phyloP scores from a whole-genome alignment of 345 rosid species.

The Toxicodendron radicans region DNA sequence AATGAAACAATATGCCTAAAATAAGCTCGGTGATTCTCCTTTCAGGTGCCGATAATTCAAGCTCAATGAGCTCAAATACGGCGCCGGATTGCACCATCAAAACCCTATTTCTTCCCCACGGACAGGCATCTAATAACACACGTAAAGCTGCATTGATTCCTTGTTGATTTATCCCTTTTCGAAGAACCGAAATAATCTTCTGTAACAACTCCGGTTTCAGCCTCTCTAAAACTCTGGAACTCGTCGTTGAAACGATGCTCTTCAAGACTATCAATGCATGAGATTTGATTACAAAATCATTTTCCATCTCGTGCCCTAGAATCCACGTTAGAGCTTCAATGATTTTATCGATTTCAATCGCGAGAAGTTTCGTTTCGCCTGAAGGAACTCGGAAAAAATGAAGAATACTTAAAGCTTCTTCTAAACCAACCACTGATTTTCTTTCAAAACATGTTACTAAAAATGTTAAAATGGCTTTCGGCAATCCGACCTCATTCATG shows the following conservation, averaged over 20 bases:
- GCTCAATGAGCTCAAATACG: slow-evolving; percentile 58
- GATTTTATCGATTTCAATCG: slow-evolving; percentile 31
- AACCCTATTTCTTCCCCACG: slow-evolving; percentile 52
- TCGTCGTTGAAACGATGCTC: slow-evolving; percentile 35
- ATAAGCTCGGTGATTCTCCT: slow-evolving; percentile 56
- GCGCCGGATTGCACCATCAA: slow-evolving; percentile 59
- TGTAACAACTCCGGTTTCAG: slow-evolving; percentile 45
- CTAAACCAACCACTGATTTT: slow-evolving; percentile 28
- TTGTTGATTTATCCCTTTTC: slow-evolving; percentile 35
- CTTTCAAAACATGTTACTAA: slow-evolving; percentile 32
- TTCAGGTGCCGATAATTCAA: slow-evolving; percentile 46
- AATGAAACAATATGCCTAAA: slow-evolving; percentile 47
- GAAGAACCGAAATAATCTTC: slow-evolving; percentile 41
- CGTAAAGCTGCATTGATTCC: slow-evolving; percentile 52
- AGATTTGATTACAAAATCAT: slow-evolving; percentile 34
- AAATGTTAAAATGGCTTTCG: slow-evolving; percentile 36
- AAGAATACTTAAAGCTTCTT: slow-evolving; percentile 56
- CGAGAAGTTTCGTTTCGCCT: slow-evolving; percentile 27
- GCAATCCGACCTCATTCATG: slow-evolving; percentile 55
- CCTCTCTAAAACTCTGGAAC: slow-evolving; percentile 42
- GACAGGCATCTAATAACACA: slow-evolving; percentile 47
- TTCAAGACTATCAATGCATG: slow-evolving; percentile 42
- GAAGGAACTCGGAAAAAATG: slow-evolving; percentile 39
- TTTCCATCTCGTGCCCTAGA: slow-evolving; percentile 31
- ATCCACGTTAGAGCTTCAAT: slow-evolving; percentile 55